Conservation (phyloP, 148 eudicot species). For the Camellia sinensis region DNA sequence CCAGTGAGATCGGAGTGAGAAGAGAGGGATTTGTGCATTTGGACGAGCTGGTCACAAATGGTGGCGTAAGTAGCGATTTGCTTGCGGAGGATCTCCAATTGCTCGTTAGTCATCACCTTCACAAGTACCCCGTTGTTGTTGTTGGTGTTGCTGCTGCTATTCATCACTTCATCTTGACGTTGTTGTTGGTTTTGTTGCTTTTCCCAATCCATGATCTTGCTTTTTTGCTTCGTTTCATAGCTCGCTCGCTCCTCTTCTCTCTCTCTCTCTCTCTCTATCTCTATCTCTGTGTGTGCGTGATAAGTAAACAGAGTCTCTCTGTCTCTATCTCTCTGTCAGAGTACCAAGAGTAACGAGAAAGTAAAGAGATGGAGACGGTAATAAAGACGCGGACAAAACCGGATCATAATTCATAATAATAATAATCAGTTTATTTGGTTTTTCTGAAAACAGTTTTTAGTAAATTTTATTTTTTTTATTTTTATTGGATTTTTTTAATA, state of each 20-base stretch:
- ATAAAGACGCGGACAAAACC: constrained; percentile 13
- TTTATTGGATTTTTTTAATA: no score
- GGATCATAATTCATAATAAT: background rate
- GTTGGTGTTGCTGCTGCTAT: constrained; percentile 2
- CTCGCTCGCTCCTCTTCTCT: background rate
- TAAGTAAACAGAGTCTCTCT: background rate
- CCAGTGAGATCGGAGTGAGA: constrained; percentile 82
- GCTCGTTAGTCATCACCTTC: constrained; percentile 91
- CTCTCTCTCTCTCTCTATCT: constrained; percentile 10
- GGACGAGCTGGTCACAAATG: constrained; percentile 83
- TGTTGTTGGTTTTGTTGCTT: constrained; percentile 2
- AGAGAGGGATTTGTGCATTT: constrained; percentile 70
- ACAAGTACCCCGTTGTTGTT: constrained; percentile 50
- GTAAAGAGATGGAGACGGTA: constrained; percentile 17
- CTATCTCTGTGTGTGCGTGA: background rate
- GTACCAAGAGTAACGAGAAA: constrained; percentile 24
- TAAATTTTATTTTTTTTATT: no score
- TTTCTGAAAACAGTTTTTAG: no score
- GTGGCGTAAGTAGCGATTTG: constrained; percentile 87
- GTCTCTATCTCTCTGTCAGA: background rate
- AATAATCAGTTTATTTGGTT: no score
- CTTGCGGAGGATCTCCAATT: constrained; percentile 67
- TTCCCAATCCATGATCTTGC: constrained; percentile 24
- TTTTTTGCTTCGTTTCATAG: background rate
- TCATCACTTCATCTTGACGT: constrained; percentile 8